A percentile compares a stretch with the other conserved stretches of the same genome.
Evolutionary conservation across 805 yeast genomes (phyloP).

Genomic region (Ogataea ganodermae): DNA sequence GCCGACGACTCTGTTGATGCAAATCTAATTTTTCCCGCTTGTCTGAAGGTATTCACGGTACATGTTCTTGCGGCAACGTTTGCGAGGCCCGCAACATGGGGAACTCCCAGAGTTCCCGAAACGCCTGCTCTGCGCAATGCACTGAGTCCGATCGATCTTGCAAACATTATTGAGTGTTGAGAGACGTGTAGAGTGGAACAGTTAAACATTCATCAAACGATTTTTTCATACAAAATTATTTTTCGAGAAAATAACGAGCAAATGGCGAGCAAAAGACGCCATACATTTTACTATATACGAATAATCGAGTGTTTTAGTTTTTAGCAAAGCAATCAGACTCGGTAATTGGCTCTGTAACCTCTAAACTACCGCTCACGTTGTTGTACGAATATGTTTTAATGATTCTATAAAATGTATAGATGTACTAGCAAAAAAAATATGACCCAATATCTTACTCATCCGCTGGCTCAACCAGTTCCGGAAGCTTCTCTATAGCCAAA

Average conservation of each 20-base stretch:
- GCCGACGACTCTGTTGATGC: neutral
- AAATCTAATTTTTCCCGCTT: neutral
- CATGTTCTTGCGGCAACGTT: neutral
- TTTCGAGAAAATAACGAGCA: neutral
- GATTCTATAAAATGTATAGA: neutral
- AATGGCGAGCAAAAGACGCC: too few species aligned
- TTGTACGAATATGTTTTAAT: slow-evolving; percentile 1
- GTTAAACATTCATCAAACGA: neutral
- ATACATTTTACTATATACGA: too few species aligned
- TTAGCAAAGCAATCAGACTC: too few species aligned
- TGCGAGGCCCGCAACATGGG: neutral
- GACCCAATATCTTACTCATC: slow-evolving; percentile 28
- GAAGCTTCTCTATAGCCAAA: slow-evolving; percentile 73
- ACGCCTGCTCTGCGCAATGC: neutral
- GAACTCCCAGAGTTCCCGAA: neutral
- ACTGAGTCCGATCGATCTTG: slow-evolving; percentile 17
- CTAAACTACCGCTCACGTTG: too few species aligned
- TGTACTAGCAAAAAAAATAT: slow-evolving; percentile 1
- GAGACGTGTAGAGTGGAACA: neutral
- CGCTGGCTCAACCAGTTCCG: slow-evolving; percentile 59
- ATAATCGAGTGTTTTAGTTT: too few species aligned
- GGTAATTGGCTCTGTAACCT: too few species aligned
- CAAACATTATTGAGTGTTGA: slow-evolving; percentile 8
- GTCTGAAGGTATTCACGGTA: neutral
- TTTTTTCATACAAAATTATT: too few species aligned